Conservation (phyloP, 2,329 filamentous ascomycete genomes). For the Leptographium lundbergii region DNA sequence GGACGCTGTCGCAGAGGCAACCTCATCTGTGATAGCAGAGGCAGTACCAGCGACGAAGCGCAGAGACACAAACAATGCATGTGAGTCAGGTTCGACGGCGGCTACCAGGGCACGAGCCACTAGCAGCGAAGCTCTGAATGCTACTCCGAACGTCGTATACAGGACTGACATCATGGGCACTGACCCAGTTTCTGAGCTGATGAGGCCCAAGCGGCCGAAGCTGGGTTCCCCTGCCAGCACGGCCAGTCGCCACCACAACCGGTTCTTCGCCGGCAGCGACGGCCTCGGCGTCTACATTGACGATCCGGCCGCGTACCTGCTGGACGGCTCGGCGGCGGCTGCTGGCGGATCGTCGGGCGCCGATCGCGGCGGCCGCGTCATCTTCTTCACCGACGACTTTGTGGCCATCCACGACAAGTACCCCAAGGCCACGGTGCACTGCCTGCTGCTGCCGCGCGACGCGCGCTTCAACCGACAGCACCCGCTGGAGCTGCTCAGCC, state of each 20-base stretch:
- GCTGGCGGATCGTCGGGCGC: background rate
- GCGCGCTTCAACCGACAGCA: slow-evolving; percentile 29
- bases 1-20: background rate
- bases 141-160: no score
- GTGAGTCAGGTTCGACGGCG: background rate
- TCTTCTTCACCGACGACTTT: slow-evolving; percentile 56
- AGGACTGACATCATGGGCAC: background rate
- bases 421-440: slow-evolving; percentile 75
- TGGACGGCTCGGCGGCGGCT: slow-evolving; percentile 9
- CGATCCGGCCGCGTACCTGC: slow-evolving; percentile 46
- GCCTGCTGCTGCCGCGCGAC: slow-evolving; percentile 75
- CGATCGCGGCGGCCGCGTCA: slow-evolving; percentile 30
- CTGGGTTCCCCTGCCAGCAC: background rate
- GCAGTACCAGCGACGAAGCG: background rate
- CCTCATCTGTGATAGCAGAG: background rate
- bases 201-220: slow-evolving; percentile 1
- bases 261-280: slow-evolving; percentile 26
- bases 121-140: background rate
- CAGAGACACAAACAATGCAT: background rate
- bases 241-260: background rate
- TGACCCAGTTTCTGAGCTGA: background rate
- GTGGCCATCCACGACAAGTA: slow-evolving; percentile 73
- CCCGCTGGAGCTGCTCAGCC: slow-evolving; percentile 32
- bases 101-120: background rate
- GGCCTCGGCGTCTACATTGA: slow-evolving; percentile 55